phyloP scores from a whole-genome alignment of 805 yeast genomes.

The Ogataea trehalophila region DNA sequence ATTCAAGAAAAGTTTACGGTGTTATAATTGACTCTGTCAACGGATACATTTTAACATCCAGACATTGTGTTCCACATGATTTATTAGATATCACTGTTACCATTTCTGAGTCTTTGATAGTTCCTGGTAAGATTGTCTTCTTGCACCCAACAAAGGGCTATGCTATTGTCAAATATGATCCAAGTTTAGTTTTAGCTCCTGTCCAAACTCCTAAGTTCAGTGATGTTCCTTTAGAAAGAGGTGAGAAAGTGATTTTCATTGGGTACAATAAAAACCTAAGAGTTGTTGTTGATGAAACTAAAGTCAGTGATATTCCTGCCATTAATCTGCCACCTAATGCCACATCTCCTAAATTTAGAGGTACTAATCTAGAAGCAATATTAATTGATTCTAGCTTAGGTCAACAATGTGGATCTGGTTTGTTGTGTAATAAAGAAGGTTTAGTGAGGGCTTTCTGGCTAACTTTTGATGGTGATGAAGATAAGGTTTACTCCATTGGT shows the following conservation, averaged over 20 bases:
- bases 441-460: slow-evolving; percentile 82
- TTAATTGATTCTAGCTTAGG: slow-evolving; percentile 69
- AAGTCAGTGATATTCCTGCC: slow-evolving; percentile 71
- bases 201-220: slow-evolving; percentile 64
- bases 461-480: slow-evolving; percentile 73
- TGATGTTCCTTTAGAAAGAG: slow-evolving; percentile 55
- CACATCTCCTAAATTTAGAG: slow-evolving; percentile 75
- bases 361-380: slow-evolving; percentile 74
- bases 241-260: slow-evolving; percentile 71
- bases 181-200: slow-evolving; percentile 65
- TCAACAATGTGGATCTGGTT: slow-evolving; percentile 70
- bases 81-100: slow-evolving; percentile 69
- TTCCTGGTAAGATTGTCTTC: slow-evolving; percentile 77
- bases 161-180: slow-evolving; percentile 80
- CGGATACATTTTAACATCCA: slow-evolving; percentile 76
- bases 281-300: slow-evolving; percentile 67
- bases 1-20: slow-evolving; percentile 64
- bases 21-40: slow-evolving; percentile 73
- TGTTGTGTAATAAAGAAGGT: slow-evolving; percentile 73
- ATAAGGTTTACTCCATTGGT: slow-evolving; percentile 67
- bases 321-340: slow-evolving; percentile 66
- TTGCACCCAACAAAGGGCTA: slow-evolving; percentile 85
- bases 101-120: slow-evolving; percentile 78
- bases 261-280: slow-evolving; percentile 74
- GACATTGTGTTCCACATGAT: slow-evolving; percentile 80